A percentile compares a stretch with the other conserved stretches of the same genome.
phyloP scores from a whole-genome alignment of 2,329 filamentous ascomycete genomes.

The Paecilomyces variotii region DNA sequence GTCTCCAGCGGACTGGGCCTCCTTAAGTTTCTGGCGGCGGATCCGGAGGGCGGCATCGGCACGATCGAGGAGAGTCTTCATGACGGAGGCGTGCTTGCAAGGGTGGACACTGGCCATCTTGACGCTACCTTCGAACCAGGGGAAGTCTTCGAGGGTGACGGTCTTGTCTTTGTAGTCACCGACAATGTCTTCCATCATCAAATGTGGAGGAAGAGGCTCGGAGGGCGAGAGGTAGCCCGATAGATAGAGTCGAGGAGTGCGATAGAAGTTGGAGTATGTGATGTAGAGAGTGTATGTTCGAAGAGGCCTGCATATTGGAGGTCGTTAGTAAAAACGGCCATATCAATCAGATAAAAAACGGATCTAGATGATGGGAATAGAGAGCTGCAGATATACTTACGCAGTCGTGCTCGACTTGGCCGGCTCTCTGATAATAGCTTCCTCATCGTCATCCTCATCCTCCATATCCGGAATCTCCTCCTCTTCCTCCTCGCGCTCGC shows the following conservation, averaged over 20 bases:
- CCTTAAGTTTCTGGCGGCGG: conserved; percentile 70
- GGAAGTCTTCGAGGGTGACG: conserved; percentile 94
- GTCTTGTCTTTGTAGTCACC: conserved; percentile 98
- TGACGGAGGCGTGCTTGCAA: conserved; percentile 93
- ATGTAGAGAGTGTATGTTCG: conserved; percentile 99
- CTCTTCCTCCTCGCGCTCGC: conserved; percentile 59
- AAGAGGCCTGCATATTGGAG: conserved; percentile 50
- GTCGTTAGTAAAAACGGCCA: background rate
- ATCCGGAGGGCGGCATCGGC: conserved; percentile 89
- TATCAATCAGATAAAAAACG: background rate
- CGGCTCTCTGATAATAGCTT: conserved; percentile 85
- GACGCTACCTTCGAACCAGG: conserved; percentile 81
- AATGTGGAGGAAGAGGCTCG: conserved; percentile 69
- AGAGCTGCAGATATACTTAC: conserved; percentile 34
- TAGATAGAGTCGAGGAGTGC: conserved; percentile 88
- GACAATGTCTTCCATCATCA: conserved; percentile 96
- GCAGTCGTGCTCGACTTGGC: conserved; percentile 42
- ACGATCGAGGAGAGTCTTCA: conserved; percentile 94
- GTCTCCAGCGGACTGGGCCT: conserved; percentile 43
- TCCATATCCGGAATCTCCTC: conserved; percentile 97
- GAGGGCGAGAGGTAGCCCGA: conserved; percentile 77
- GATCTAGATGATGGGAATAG: background rate
- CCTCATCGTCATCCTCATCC: conserved; percentile 86
- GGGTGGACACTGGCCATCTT: conserved; percentile 97
- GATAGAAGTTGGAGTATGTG: conserved; percentile 94